A percentile compares a stretch with the other conserved stretches of the same genome.
phyloP scores from a whole-genome alignment of 345 rosid genomes.

The Eucalyptus curtisii region DNA sequence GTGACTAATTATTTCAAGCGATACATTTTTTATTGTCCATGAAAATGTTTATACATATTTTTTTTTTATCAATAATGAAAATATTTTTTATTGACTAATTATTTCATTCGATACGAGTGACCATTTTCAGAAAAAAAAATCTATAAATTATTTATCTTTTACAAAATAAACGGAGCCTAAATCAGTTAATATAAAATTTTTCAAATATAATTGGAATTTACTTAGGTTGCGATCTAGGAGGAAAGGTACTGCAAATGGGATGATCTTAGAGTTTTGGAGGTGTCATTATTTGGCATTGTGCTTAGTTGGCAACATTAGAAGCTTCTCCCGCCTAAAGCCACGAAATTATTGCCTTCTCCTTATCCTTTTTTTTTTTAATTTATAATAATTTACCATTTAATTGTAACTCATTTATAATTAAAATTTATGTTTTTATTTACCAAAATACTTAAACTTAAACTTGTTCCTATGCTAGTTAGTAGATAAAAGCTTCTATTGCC shows the following conservation, averaged over 20 bases:
- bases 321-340: not conserved
- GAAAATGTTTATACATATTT: not conserved
- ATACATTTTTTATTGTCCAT: not conserved
- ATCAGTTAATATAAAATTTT: not conserved
- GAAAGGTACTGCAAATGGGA: not conserved
- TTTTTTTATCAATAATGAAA: not conserved
- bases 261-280: not conserved
- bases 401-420: not conserved
- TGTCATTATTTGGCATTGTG: not conserved
- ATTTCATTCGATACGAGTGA: rapidly evolving
- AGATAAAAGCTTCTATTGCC: not conserved
- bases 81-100: not conserved
- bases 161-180: not conserved
- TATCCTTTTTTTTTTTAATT: not conserved
- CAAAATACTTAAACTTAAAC: not conserved
- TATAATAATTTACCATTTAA: not conserved
- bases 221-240: not conserved
- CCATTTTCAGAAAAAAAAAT: not conserved
- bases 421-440: not conserved
- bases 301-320: not conserved
- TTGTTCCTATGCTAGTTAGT: not conserved
- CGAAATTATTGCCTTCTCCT: not conserved
- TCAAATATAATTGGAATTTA: too few species aligned
- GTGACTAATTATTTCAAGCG: too few species aligned
- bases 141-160: not conserved